A percentile compares a stretch with the other conserved stretches of the same genome.
Conservation (phyloP, 257 asterid genomes). For the Thymus mandschuricus region DNA sequence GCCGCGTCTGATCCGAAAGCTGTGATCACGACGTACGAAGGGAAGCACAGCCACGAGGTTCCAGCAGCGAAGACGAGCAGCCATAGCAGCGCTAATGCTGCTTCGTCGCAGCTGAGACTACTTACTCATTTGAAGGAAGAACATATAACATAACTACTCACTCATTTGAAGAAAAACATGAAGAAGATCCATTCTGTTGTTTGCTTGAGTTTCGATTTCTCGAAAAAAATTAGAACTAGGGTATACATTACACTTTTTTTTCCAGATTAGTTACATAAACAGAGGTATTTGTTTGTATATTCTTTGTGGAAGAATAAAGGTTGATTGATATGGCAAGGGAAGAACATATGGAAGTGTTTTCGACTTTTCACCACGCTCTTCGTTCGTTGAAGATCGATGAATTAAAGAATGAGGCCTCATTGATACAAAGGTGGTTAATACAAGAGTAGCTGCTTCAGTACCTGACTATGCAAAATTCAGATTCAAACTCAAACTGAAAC, state of each 20-base stretch:
- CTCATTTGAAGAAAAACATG: neutral
- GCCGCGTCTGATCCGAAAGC: slow-evolving; percentile 89
- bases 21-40: slow-evolving; percentile 87
- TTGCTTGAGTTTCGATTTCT: slow-evolving; percentile 35
- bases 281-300: slow-evolving; percentile 43
- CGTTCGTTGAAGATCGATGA: neutral
- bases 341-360: neutral
- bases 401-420: slow-evolving; percentile 34
- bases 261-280: slow-evolving; percentile 30
- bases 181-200: slow-evolving; percentile 21
- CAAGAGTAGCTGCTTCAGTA: neutral
- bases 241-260: slow-evolving; percentile 26
- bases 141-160: slow-evolving; percentile 22
- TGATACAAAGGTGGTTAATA: slow-evolving; percentile 12
- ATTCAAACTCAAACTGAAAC: slow-evolving; percentile 12
- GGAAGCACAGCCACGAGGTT: slow-evolving; percentile 83
- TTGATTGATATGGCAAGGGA: neutral
- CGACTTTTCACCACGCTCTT: too few relatives aligned
- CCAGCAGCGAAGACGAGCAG: slow-evolving; percentile 76
- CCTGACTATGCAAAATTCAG: neutral
- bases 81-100: slow-evolving; percentile 52
- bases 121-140: slow-evolving; percentile 74
- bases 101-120: slow-evolving; percentile 57
- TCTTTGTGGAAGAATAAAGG: slow-evolving; percentile 24
- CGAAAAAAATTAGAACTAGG: slow-evolving; percentile 34